phyloP scores from a whole-genome alignment of 2,329 filamentous ascomycete genomes.

The Trichoderma simmonsii region DNA sequence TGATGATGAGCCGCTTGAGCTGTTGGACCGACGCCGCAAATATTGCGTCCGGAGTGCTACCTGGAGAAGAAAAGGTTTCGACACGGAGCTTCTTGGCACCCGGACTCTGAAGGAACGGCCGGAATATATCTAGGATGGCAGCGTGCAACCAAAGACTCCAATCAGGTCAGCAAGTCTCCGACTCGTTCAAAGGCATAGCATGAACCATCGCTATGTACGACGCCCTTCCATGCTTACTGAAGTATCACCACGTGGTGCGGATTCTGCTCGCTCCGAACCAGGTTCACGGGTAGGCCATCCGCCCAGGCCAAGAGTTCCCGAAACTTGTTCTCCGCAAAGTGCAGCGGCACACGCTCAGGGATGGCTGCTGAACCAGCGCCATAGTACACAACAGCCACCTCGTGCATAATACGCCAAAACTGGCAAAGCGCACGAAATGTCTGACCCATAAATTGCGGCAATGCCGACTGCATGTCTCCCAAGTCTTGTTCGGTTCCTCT shows the following conservation, averaged over 20 bases:
- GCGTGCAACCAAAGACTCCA: neutral
- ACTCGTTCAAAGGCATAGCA: neutral
- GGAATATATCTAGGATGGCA: neutral
- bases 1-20: conserved; percentile 37
- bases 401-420: neutral
- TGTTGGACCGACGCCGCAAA: conserved; percentile 37
- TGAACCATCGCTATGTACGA: neutral
- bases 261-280: neutral
- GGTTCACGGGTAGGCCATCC: conserved; percentile 9
- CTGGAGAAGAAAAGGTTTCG: neutral
- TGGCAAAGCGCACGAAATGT: neutral
- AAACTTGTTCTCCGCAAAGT: conserved; percentile 37
- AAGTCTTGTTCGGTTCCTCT: too few relatives aligned
- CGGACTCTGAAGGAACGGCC: neutral
- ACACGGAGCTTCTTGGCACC: neutral
- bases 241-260: neutral
- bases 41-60: conserved; percentile 28
- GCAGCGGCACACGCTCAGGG: conserved; percentile 12
- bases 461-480: too few relatives aligned
- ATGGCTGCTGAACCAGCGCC: neutral
- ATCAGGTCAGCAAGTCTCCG: neutral
- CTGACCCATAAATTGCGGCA: neutral
- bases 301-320: conserved; percentile 39
- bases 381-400: conserved; percentile 1
- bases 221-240: neutral